Base-by-base conservation (phyloP, 768 basidiomycete species). In the Cubamyces lactineus region DNA sequence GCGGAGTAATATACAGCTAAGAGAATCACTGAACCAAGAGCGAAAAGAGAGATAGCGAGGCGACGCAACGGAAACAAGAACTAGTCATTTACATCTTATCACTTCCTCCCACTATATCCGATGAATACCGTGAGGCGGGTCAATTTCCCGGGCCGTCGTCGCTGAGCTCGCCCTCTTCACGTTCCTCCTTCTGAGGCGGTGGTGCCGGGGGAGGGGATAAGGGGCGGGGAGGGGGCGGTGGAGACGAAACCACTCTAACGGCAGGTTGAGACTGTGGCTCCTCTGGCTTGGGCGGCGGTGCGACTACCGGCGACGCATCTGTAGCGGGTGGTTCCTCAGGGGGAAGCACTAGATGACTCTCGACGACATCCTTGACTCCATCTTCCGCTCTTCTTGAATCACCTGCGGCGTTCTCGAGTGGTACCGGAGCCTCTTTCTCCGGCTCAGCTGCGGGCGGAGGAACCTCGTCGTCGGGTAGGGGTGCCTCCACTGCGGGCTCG, bases 161-260 rank as follows among this genome's bases (percentile, higher is more conserved):
- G 59, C 67, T 67, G 21, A 68, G 65, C 51, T 68, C 67, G n/a
- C 67, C 67, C 49, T 68, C 67, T 34, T 68, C 67, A 13, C 64
- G 65, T 48, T 68, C 67, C 51, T 68, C 67, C 42, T 60, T 61
- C 59, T 58, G 55, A 9, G 62, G 51, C n/a, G 43, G 42, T 1
- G 30, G 9, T 13, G 57, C 38, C 30, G 53, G 19, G 1, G 57
- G 53, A 2, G 56, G 21, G 24, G 57, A 26, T 21, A 45, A 43
- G 1, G 52, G 51, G 13, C 30, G 40, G n/a, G 38, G 19, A 17
- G 52, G 56, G 2, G 53, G n/a, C 15, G 62, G 56, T 13, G 52
- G 43, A 8, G 56, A 24, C 19, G 62, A 24, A 1, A 39, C 51
- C 7, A 23, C 24, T 24, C 19, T 17, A 34, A 34, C 34, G 34